Conservation (phyloP, 352 stramenopile species). For the Pythium monospermum region DNA sequence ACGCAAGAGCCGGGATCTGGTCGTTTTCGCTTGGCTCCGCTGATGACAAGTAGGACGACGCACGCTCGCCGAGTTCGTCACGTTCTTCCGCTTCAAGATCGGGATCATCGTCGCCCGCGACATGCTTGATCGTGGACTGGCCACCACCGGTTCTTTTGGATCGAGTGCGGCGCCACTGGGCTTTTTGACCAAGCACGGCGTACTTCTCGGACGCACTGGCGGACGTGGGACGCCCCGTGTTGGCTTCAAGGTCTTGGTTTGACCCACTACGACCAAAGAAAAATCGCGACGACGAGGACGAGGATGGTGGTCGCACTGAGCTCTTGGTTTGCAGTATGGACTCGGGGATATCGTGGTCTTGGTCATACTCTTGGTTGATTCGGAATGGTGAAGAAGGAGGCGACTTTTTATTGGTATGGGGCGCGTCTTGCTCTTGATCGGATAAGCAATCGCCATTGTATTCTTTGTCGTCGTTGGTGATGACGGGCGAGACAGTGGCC, state of each 20-base stretch:
- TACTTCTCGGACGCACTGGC: constrained; percentile 31
- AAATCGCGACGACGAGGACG: constrained; percentile 15
- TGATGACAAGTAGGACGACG: constrained; percentile 22
- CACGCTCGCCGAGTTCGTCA: constrained; percentile 18
- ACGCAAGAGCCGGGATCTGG: constrained; percentile 2
- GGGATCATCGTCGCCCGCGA: constrained; percentile 25
- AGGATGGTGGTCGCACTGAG: constrained; percentile 9
- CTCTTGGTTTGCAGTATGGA: constrained; percentile 21
- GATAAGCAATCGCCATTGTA: constrained; percentile 23
- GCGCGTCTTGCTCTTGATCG: constrained; percentile 22
- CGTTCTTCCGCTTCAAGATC: constrained; percentile 9
- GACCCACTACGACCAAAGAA: constrained; percentile 25
- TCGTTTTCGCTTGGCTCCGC: constrained; percentile 15
- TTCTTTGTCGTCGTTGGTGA: constrained; percentile 29
- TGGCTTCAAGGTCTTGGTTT: constrained; percentile 33
- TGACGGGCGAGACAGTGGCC: constrained; percentile 45
- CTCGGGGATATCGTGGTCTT: neutral
- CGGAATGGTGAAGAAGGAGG: neutral
- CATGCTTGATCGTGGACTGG: constrained; percentile 32
- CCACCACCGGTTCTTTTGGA: constrained; percentile 25
- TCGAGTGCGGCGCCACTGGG: constrained; percentile 50
- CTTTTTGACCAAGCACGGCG: constrained; percentile 55
- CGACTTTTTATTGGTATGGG: constrained; percentile 16
- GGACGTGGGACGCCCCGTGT: constrained; percentile 1
- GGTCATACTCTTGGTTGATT: constrained; percentile 2